Percentiles rank a stretch among this genome's conserved stretches.
Evolutionary conservation across 2,329 filamentous ascomycete genomes (phyloP).

Genomic region (Claviceps monticola): DNA sequence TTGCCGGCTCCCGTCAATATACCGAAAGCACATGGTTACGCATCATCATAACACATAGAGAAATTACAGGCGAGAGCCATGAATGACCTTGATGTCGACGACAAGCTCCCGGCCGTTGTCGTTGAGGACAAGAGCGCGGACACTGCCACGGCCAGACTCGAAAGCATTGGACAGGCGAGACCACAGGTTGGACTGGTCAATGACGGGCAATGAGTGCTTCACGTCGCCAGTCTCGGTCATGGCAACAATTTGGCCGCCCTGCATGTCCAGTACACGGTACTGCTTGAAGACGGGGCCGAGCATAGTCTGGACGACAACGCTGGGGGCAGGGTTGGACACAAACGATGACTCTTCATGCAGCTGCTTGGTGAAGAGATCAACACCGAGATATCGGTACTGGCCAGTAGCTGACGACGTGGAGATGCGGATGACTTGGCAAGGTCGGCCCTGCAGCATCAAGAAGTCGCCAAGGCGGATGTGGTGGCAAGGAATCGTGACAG

Average conservation of each 20-base stretch:
- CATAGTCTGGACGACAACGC: constrained; percentile 98
- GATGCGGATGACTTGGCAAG: constrained; percentile 99
- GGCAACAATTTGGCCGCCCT: constrained; percentile 74
- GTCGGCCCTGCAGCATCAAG: constrained; percentile 95
- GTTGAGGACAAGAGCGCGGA: constrained; percentile 90
- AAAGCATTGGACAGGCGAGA: constrained; percentile 70
- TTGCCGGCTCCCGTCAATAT: constrained; percentile 6
- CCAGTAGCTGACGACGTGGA: constrained; percentile 94
- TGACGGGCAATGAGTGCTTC: constrained; percentile 86
- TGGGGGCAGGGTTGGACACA: constrained; percentile 91
- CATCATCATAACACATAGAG: neutral
- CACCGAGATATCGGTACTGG: constrained; percentile 99
- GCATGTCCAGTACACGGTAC: constrained; percentile 97
- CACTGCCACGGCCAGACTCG: constrained; percentile 80
- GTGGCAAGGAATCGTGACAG: constrained; percentile 97
- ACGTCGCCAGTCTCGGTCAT: constrained; percentile 99
- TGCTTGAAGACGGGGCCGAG: constrained; percentile 99
- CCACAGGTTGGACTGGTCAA: constrained; percentile 89
- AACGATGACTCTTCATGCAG: constrained; percentile 97
- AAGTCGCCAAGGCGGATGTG: constrained; percentile 99
- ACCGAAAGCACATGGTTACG: neutral
- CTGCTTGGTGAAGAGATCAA: constrained; percentile 99
- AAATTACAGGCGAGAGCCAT: constrained; percentile 54
- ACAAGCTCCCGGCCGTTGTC: constrained; percentile 88
- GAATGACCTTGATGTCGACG: constrained; percentile 98